phyloP scores from a whole-genome alignment of 345 rosid species.

The Aurinia saxatilis region DNA sequence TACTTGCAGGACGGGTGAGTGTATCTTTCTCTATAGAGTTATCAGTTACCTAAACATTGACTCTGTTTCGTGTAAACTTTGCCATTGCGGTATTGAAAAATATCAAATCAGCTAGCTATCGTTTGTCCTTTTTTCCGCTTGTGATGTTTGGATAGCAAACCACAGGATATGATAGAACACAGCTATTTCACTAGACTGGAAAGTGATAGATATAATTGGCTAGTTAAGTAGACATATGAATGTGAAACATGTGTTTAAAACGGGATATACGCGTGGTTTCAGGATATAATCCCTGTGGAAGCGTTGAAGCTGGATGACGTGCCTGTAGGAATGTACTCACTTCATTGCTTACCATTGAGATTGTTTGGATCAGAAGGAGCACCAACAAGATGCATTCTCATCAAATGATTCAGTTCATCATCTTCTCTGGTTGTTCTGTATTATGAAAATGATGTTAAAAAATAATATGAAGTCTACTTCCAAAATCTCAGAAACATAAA shows the following conservation, averaged over 20 bases:
- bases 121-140: neutral
- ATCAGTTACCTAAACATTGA: too few relatives aligned
- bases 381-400: conserved; percentile 70
- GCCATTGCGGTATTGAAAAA: neutral
- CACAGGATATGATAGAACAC: neutral
- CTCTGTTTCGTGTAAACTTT: neutral
- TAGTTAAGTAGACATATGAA: neutral
- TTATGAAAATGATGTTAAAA: neutral
- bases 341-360: conserved; percentile 69
- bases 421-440: neutral
- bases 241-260: neutral
- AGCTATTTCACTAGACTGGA: neutral
- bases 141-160: neutral
- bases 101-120: too few relatives aligned
- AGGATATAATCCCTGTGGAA: conserved; percentile 64
- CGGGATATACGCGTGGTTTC: neutral
- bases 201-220: neutral
- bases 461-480: neutral
- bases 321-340: conserved; percentile 46
- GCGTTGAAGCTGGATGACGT: conserved; percentile 56
- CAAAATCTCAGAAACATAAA: neutral
- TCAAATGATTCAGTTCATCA: conserved; percentile 34
- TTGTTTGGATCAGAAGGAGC: conserved; percentile 64
- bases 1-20: conserved; percentile 27
- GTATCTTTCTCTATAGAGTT: neutral